Evolutionary conservation across 257 asterid species (phyloP), one percentile per base, ranked within the genome.

Genomic region (Hygrophila difformis): DNA sequence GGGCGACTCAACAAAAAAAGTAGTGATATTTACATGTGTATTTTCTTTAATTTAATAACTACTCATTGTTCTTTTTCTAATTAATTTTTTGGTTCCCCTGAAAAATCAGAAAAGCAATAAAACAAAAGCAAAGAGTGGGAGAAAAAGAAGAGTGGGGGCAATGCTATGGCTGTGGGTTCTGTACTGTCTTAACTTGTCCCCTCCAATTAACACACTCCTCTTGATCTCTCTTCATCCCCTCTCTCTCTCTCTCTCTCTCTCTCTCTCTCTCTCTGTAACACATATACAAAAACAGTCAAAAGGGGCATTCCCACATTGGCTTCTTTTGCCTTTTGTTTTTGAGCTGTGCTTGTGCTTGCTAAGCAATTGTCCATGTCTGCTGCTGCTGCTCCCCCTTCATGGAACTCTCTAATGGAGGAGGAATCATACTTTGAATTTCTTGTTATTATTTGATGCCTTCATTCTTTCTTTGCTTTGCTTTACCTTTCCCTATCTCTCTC

Each of bases 101-200:
- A 5, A 33, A 33, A 33, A 33, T 33, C 37, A 33, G 6, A 10
- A 33, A 33, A 33, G 37, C 37, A n/a, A n/a, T 4, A 33, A 33
- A 33, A 12, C 55, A 49, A 39, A 49, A 33, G 24, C 33, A 20
- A 50, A 36, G 19, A 40, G 5, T 13, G 37, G 12, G 3, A n/a
- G n/a, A n/a, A n/a, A n/a, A 10, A 33, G 37, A 2, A 10, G 37
- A 9, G 37, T 5, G 37, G 37, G 8, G 37, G 22, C 29, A 3
- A 2, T n/a, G 61, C 62, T 64, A 55, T 71, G 72, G 60, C 64
- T 67, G 89, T 68, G 95, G 93, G 84, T 79, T 81, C 84, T 88
- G 93, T 85, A 79, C 77, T 74, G 94, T 81, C 95, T 75, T 66
- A 73, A 66, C 85, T 78, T 81, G 94, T 81, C 95, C 91, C 94